Evolutionary conservation across 2,329 filamentous ascomycete genomes (phyloP).

Genomic region (Diaporthe sp.): DNA sequence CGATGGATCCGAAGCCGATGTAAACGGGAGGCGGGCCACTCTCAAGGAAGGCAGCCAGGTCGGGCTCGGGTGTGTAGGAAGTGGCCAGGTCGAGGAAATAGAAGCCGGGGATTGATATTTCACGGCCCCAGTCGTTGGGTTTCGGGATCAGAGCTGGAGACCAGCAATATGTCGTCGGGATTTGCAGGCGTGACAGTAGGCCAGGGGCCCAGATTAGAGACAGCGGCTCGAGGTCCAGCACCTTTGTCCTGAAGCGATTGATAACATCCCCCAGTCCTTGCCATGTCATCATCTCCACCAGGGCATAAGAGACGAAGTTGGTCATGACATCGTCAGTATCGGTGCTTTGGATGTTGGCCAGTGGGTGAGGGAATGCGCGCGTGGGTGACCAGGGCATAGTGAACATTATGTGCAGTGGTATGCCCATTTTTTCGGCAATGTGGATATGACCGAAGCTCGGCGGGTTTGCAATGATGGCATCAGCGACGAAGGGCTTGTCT

Average conservation of each 20-base stretch:
- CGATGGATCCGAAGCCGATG: constrained; percentile 87
- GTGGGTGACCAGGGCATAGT: constrained; percentile 96
- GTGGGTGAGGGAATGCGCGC: constrained; percentile 85
- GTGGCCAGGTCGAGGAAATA: constrained; percentile 80
- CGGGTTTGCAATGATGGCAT: constrained; percentile 84
- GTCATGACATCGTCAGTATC: constrained; percentile 83
- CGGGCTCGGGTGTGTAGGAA: constrained; percentile 75
- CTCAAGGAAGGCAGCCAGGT: constrained; percentile 76
- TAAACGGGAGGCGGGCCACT: constrained; percentile 82
- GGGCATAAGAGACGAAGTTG: constrained; percentile 86
- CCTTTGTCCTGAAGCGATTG: constrained; percentile 84
- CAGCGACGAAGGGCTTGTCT: constrained; percentile 81
- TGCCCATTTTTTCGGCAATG: constrained; percentile 80
- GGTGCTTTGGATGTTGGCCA: constrained; percentile 84
- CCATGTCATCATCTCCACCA: constrained; percentile 95
- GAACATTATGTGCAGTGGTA: constrained; percentile 89
- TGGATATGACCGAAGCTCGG: constrained; percentile 84
- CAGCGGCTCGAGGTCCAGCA: constrained; percentile 81
- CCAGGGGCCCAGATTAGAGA: constrained; percentile 88
- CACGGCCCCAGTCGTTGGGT: constrained; percentile 78
- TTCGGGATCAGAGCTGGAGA: constrained; percentile 75
- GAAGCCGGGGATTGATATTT: constrained; percentile 83
- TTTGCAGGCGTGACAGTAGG: constrained; percentile 79
- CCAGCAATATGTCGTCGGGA: constrained; percentile 96
- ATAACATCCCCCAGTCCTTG: constrained; percentile 92